A percentile compares a stretch with the other conserved stretches of the same genome.
These are phyloP conservation scores for Collybia mongolica DNA, from an alignment of 768 basidiomycete genomes.

Conservation along the genomic window DNA sequence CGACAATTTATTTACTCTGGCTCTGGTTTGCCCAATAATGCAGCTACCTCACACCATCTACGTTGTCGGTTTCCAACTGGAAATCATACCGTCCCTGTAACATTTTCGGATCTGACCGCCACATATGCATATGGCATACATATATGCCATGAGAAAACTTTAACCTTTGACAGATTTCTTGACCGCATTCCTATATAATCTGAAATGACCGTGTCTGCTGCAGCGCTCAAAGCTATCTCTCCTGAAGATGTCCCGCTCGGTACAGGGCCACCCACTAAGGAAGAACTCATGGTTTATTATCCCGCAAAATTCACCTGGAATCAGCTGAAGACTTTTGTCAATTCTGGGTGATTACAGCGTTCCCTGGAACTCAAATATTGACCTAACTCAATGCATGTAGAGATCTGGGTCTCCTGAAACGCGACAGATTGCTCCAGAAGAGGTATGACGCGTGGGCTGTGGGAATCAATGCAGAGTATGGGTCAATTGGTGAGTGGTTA, in stretches of 20 bases:
- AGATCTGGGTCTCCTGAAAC: slow-evolving; percentile 78
- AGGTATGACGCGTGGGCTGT: slow-evolving; percentile 62
- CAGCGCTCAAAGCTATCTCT: slow-evolving; percentile 5
- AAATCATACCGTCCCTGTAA: not conserved
- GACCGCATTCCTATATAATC: not conserved
- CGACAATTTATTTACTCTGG: not conserved
- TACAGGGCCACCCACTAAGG: slow-evolving; percentile 65
- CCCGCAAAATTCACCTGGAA: slow-evolving; percentile 76
- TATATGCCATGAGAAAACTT: too few relatives aligned
- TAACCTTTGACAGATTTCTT: not conserved
- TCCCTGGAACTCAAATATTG: not conserved
- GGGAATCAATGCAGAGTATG: slow-evolving; percentile 57
- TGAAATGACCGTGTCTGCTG: slow-evolving; percentile 8
- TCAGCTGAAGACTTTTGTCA: slow-evolving; percentile 75
- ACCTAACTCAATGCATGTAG: slow-evolving; percentile 30
- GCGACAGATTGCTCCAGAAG: slow-evolving; percentile 65
- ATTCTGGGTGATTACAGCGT: slow-evolving; percentile 59
- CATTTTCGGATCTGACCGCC: not conserved
- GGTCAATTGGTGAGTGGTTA: slow-evolving; percentile 55
- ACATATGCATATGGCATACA: too few relatives aligned
- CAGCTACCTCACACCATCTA: too few relatives aligned
- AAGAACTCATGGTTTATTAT: slow-evolving; percentile 67
- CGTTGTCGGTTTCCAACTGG: not conserved
- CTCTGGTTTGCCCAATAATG: too few relatives aligned
- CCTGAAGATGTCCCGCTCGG: slow-evolving; percentile 35